Evolutionary conservation across 179 eudicot species (phyloP), one percentile per base, ranked within the genome.

Genomic region (Beta macrorhiza): DNA sequence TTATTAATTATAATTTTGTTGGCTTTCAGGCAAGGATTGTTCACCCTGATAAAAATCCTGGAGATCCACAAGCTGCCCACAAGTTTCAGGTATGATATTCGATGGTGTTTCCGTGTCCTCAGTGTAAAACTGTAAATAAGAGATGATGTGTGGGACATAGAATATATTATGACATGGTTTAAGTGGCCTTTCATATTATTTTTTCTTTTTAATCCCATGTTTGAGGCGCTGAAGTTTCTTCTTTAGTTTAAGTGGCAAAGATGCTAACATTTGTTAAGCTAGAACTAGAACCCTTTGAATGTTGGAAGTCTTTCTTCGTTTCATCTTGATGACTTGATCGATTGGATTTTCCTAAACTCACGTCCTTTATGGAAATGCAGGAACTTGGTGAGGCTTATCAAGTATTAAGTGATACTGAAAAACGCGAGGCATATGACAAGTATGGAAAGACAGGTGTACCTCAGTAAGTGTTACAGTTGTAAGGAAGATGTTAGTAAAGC

Each of bases 361-460:
- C 9, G 58, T 15, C 51, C 67, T 82, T 53, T 82, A 56, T 80
- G 75, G 75, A 75, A 62, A 77, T 82, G 49, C 79, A 95, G 99
- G 91, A 87, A 57, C 98, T 95, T 81, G 99, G 95, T 79, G 99
- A 95, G 90, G 99, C 99, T 67, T 95, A 95, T 87, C 98, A 95
- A 82, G 91, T 95, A 55, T 87, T 95, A 53, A 88, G 98, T 85
- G 97, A 94, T 84, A 89, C 94, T 76, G 87, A 85, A 52, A 92
- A 93, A 84, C 98, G 98, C 65, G 97, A 89, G 81, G 91, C 97
- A 70, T 95, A 95, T 87, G 90, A 95, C 84, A 90, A 84, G 69
- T 77, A 84, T 87, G 98, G 98, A 69, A 95, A 90, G 88, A 80
- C 85, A 42, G 99, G 92, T 76, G 87, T 92, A 71, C 85, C 85